A percentile compares a stretch with the other conserved stretches of the same genome.
Conservation (phyloP, 176 grass and related monocot species). For the Phoenix dactylifera region DNA sequence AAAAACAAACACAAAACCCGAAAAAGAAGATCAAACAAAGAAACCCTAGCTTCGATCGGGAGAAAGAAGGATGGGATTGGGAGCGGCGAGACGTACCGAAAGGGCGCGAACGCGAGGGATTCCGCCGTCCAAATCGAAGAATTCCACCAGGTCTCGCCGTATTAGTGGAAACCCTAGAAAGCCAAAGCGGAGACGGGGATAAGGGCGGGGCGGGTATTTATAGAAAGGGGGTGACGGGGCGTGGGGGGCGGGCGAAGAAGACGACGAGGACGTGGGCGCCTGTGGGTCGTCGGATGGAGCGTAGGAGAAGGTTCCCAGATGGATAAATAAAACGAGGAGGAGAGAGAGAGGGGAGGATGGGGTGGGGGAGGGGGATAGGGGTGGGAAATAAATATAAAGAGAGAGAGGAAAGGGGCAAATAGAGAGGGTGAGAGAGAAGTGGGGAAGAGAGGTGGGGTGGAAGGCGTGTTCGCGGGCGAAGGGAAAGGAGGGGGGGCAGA, state of each 20-base stretch:
- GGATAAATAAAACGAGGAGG: neutral
- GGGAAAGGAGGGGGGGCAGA: too few relatives aligned
- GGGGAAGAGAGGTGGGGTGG: neutral
- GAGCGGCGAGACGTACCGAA: neutral
- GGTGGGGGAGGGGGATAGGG: neutral
- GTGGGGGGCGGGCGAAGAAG: neutral
- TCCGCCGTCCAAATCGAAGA: too few relatives aligned
- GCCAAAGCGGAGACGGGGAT: neutral
- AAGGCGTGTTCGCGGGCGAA: neutral
- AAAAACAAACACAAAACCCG: neutral
- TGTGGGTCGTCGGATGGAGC: neutral
- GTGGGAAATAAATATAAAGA: too few relatives aligned
- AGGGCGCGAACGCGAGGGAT: neutral
- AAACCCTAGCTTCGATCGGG: slow-evolving; percentile 39
- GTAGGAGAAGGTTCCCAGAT: neutral
- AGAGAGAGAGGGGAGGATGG: neutral
- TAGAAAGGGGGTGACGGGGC: neutral
- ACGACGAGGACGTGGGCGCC: neutral
- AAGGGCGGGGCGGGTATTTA: neutral
- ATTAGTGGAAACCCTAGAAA: neutral
- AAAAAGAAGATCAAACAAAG: slow-evolving; percentile 5
- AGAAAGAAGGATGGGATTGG: slow-evolving; percentile 10
- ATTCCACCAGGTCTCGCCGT: too few relatives aligned
- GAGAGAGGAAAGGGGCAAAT: too few relatives aligned
- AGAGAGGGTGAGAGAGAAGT: neutral